Evolutionary conservation across 2,329 filamentous ascomycete species (phyloP).

Genomic region (Fusarium phyllophilum): DNA sequence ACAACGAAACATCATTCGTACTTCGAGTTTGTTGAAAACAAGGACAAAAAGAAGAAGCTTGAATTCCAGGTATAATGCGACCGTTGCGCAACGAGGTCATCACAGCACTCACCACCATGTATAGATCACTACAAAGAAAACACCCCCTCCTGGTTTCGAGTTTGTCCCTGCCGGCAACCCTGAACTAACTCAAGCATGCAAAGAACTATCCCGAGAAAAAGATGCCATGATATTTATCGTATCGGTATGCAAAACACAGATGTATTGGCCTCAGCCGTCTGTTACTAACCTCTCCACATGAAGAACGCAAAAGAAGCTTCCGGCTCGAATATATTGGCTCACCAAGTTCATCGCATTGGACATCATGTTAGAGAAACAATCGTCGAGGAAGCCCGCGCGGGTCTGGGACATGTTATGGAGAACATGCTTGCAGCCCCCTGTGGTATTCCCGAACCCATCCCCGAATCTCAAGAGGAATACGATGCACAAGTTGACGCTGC

Average conservation of each 20-base stretch:
- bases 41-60: conserved; percentile 70
- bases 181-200: conserved; percentile 68
- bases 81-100: conserved; percentile 22
- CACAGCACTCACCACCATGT: conserved; percentile 44
- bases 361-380: conserved; percentile 69
- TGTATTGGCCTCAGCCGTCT: not conserved
- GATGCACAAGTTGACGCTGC: conserved; percentile 70
- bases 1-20: conserved; percentile 67
- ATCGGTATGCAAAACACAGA: conserved; percentile 58
- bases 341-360: conserved; percentile 68
- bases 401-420: conserved; percentile 42
- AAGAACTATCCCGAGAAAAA: conserved; percentile 70
- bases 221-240: conserved; percentile 75
- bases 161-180: conserved; percentile 73
- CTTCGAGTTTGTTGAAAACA: conserved; percentile 72
- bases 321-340: conserved; percentile 53
- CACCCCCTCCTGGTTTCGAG: conserved; percentile 69
- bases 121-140: conserved; percentile 62
- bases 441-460: conserved; percentile 66
- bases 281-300: conserved; percentile 18
- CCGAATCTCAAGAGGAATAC: conserved; percentile 67
- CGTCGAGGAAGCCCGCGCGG: conserved; percentile 63
- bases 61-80: conserved; percentile 65
- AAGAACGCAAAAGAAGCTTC: conserved; percentile 47
- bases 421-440: conserved; percentile 33